Evolutionary conservation across 306 rosid genomes (phyloP).

Genomic region (Sechiopsis laciniata): DNA sequence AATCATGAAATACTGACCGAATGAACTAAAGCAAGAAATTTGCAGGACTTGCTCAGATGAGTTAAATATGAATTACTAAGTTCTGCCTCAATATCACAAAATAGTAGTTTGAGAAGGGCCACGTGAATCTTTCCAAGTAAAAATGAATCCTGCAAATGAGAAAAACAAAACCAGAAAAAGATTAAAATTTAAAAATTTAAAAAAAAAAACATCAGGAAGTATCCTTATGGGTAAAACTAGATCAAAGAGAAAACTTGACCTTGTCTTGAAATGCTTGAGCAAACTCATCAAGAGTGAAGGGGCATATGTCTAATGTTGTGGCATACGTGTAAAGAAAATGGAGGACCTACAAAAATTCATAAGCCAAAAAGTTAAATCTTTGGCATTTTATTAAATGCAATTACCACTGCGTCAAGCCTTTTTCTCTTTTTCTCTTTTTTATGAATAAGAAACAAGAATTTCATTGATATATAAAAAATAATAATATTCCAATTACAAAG

Average conservation of each 20-base stretch:
- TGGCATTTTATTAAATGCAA: neutral
- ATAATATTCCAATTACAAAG: neutral
- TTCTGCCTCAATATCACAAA: constrained; percentile 63
- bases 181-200: no score
- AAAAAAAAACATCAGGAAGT: neutral
- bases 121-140: constrained; percentile 81
- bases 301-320: constrained; percentile 43
- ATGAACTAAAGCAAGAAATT: constrained; percentile 84
- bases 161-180: constrained; percentile 18
- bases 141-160: constrained; percentile 59
- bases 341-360: constrained; percentile 48
- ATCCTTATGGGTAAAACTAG: constrained; percentile 5
- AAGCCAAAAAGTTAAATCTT: constrained; percentile 6
- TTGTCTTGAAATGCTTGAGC: constrained; percentile 88
- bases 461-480: neutral
- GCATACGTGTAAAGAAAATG: constrained; percentile 89
- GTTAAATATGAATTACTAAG: constrained; percentile 45
- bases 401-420: neutral
- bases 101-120: constrained; percentile 66
- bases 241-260: constrained; percentile 49
- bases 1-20: constrained; percentile 46
- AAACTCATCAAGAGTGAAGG: constrained; percentile 92
- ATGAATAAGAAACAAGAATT: constrained; percentile 2
- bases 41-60: constrained; percentile 70
- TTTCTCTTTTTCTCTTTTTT: neutral